Evolutionary conservation across 2,329 filamentous ascomycete species (phyloP), one percentile per base, ranked within the genome.

Genomic region (Biscogniauxia sp.): DNA sequence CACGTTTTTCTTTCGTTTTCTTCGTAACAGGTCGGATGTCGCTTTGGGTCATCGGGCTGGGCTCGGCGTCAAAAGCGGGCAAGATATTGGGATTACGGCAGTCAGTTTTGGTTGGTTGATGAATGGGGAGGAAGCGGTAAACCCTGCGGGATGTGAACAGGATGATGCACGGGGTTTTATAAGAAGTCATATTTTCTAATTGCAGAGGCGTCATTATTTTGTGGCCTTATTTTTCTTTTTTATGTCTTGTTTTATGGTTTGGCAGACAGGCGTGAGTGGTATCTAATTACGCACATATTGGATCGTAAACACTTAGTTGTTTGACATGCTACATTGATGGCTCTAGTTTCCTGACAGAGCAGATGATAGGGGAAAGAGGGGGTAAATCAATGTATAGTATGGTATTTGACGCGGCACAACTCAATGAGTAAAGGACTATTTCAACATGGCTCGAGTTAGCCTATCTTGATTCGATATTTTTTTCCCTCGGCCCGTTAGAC

Each of bases 1-100:
- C 45, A 53, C 45, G 55, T 62, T 59, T 58, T 59, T 56, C 55
- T 61, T 55, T 32, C 52, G 58, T 60, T 61, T 55, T 32, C 52
- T 61, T 60, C 58, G 23, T 51, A 50, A 57, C 25, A 53, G 56
- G 55, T 56, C 58, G 60, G 53, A 61, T 62, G 58, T 63, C 51
- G 61, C 65, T 68, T 54, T 32, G 11, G 49, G 59, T 60, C 57
- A 59, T 63, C 61, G 64, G 69, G 64, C 66, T 65, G 64, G 68
- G 55, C 64, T 67, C 63, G 68, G 68, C 67, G 68, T 68, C 67
- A 57, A 67, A 67, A 45, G 60, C 56, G 64, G 61, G 63, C 54
- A 62, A 32, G 9, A 32, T 32, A 60, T 41, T 41, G 25, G 41
- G 57, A 51, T 61, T 55, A 59, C 57, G 49, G 61, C 56, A 59